These are phyloP conservation scores for Phytophthora chlamydospora DNA, from an alignment of 352 stramenopile genomes.

Conservation along the genomic window DNA sequence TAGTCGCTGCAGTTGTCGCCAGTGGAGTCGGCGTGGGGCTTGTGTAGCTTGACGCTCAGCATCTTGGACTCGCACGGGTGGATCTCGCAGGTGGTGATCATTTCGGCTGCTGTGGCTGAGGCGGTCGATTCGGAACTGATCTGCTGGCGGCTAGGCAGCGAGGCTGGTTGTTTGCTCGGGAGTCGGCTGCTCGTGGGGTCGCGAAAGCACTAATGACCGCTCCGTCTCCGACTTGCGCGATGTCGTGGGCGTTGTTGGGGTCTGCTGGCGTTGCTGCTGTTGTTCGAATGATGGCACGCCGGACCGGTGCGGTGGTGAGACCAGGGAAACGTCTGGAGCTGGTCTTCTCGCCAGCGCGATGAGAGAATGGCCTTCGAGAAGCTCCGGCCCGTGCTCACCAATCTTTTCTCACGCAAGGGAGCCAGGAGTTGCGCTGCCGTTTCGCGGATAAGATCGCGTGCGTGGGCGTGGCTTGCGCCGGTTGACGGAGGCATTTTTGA, in stretches of 20 bases:
- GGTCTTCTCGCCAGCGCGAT: conserved; percentile 17
- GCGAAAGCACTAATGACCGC: conserved; percentile 17
- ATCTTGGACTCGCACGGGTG: conserved; percentile 27
- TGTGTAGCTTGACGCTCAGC: conserved; percentile 21
- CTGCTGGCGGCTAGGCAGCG: background rate
- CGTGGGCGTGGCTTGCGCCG: conserved; percentile 1
- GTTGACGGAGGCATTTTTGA: background rate
- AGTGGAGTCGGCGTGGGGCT: conserved; percentile 1
- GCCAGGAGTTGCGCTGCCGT: conserved; percentile 9
- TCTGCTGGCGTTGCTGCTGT: conserved; percentile 4
- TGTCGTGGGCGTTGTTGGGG: background rate
- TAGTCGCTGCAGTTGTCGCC: conserved; percentile 2
- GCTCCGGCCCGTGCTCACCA: background rate
- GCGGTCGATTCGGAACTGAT: conserved; percentile 23
- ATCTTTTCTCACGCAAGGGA: background rate
- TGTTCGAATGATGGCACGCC: conserved; percentile 30
- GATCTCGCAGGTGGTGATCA: conserved; percentile 33
- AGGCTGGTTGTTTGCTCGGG: conserved; percentile 6
- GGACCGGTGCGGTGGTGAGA: conserved; percentile 21
- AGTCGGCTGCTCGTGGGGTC: background rate
- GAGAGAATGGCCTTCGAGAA: conserved; percentile 8
- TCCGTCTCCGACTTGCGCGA: conserved; percentile 21
- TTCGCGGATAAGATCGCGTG: conserved; percentile 27
- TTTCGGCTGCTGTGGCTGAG: conserved; percentile 6
- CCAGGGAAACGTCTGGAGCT: conserved; percentile 18